Conservation (phyloP, 805 yeast species). For the Groenewaldozyma salmanticensis region DNA sequence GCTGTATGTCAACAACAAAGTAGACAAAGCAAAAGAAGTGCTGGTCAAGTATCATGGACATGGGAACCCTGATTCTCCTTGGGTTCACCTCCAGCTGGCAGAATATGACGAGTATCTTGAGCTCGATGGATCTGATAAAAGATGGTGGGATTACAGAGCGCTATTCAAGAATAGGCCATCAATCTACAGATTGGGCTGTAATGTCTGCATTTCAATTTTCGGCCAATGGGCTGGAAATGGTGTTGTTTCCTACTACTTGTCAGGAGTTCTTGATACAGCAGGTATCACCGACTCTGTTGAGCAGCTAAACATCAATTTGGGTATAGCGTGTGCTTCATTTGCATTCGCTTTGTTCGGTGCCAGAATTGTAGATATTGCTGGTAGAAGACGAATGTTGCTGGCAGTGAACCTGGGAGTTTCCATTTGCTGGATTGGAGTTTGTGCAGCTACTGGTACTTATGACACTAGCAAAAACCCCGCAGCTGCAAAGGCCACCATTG, state of each 20-base stretch:
- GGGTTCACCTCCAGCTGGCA: conserved; percentile 12
- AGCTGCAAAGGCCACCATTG: conserved; percentile 19
- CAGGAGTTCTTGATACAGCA: conserved; percentile 12
- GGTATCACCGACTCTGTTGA: conserved; percentile 10
- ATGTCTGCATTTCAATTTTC: conserved; percentile 7
- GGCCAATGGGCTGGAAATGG: conserved; percentile 13
- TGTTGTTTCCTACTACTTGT: conserved; percentile 13
- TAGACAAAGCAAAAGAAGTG: conserved; percentile 12
- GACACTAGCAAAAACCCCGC: conserved; percentile 12
- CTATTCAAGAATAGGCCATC: conserved; percentile 11
- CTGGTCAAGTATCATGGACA: conserved; percentile 14
- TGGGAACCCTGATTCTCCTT: conserved; percentile 10
- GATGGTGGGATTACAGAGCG: conserved; percentile 17
- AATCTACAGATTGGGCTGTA: conserved; percentile 15
- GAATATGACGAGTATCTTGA: conserved; percentile 14
- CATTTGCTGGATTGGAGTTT: conserved; percentile 29
- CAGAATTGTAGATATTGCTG: conserved; percentile 20
- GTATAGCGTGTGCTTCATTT: conserved; percentile 4
- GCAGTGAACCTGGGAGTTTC: conserved; percentile 17
- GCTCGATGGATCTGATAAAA: conserved; percentile 13
- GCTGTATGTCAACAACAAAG: conserved; percentile 13
- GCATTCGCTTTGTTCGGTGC: conserved; percentile 17
- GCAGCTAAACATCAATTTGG: conserved; percentile 19
- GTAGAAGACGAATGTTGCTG: conserved; percentile 23
- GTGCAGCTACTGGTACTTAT: conserved; percentile 20